phyloP scores from a whole-genome alignment of 345 rosid genomes.

The Citrus cavaleriei region DNA sequence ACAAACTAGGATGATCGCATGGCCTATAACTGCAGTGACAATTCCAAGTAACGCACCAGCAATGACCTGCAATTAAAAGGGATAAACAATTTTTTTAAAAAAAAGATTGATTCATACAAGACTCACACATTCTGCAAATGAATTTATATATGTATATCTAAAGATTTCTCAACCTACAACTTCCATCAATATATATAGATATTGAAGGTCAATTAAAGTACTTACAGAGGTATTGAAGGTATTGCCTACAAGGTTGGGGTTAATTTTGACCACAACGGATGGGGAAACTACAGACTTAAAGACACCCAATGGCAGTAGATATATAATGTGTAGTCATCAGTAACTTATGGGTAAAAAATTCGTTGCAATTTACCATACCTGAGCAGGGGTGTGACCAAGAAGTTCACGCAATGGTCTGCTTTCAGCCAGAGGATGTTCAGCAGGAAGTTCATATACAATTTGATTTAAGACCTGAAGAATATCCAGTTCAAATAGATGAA shows the following conservation, averaged over 20 bases:
- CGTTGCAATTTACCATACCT: slow-evolving; percentile 37
- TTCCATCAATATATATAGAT: not conserved
- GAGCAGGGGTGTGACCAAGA: slow-evolving; percentile 89
- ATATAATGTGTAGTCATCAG: not conserved
- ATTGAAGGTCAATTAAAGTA: too few species aligned
- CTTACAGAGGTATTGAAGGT: not conserved
- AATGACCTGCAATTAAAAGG: slow-evolving; percentile 46
- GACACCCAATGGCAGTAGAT: not conserved
- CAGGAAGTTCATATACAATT: slow-evolving; percentile 88
- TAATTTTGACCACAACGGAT: not conserved
- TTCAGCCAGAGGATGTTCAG: slow-evolving; percentile 90
- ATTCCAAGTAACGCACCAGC: slow-evolving; percentile 79
- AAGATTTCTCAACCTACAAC: not conserved
- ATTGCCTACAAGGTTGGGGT: not conserved
- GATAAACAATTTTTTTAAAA: not conserved
- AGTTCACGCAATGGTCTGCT: slow-evolving; percentile 78
- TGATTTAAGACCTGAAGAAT: slow-evolving; percentile 75
- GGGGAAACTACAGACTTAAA: not conserved
- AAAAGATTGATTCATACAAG: not conserved
- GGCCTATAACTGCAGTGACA: slow-evolving; percentile 52
- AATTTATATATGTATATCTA: not conserved
- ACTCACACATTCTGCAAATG: not conserved
- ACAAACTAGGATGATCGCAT: slow-evolving; percentile 31
- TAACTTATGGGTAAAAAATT: not conserved
- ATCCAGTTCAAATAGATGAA: slow-evolving; percentile 12